Conservation (phyloP, 495 filamentous ascomycete species). For the Tuber borchii region DNA sequence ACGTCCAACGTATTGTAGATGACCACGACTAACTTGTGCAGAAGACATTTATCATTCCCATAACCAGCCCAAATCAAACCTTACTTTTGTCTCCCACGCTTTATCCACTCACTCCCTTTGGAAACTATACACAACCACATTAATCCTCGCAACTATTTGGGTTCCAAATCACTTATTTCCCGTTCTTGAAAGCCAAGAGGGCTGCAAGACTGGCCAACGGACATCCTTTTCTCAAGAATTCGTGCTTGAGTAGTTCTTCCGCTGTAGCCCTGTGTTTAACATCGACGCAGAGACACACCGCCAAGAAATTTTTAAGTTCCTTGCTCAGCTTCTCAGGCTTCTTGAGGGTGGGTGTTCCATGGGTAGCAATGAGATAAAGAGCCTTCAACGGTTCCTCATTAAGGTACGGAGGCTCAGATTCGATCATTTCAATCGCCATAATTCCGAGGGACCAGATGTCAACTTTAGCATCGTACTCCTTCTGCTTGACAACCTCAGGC, state of each 20-base stretch:
- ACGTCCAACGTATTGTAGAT: slow-evolving; percentile 11
- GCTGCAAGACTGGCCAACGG: slow-evolving; percentile 73
- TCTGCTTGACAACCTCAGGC: slow-evolving; percentile 97
- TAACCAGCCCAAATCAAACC: slow-evolving; percentile 16
- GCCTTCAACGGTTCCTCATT: slow-evolving; percentile 98
- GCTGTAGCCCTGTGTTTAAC: slow-evolving; percentile 91
- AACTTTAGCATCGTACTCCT: slow-evolving; percentile 96
- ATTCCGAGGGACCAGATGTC: slow-evolving; percentile 99
- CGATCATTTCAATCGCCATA: slow-evolving; percentile 99
- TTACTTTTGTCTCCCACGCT: slow-evolving; percentile 17
- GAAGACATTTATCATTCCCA: slow-evolving; percentile 18
- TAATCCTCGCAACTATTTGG: slow-evolving; percentile 40
- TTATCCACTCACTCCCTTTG: slow-evolving; percentile 5
- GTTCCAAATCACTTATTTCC: slow-evolving; percentile 22
- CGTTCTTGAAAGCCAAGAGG: slow-evolving; percentile 67
- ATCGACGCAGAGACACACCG: slow-evolving; percentile 90
- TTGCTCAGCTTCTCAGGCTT: slow-evolving; percentile 94
- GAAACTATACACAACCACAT: slow-evolving; percentile 2
- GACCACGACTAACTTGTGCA: slow-evolving; percentile 20
- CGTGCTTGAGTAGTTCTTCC: slow-evolving; percentile 72
- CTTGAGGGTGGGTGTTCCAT: slow-evolving; percentile 93
- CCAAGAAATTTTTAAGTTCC: slow-evolving; percentile 91
- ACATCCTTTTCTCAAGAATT: slow-evolving; percentile 74
- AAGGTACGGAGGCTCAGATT: slow-evolving; percentile 92
- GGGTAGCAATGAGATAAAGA: slow-evolving; percentile 93